Conservation (phyloP, 257 asterid species). For the Henckelia pumila region DNA sequence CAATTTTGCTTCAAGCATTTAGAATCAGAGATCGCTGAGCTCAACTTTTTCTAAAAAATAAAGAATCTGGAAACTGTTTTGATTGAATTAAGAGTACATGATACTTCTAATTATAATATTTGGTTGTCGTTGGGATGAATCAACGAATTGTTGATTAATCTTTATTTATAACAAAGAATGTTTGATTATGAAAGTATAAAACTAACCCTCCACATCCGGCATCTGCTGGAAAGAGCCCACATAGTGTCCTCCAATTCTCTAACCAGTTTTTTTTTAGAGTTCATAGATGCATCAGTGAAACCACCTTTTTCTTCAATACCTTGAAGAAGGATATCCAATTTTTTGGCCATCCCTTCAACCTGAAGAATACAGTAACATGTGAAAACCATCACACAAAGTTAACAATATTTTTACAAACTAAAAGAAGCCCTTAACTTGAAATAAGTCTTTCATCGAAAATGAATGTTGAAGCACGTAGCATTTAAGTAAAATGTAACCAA, state of each 20-base stretch:
- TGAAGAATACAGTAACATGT: slow-evolving; percentile 32
- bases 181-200: slow-evolving; percentile 26
- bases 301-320: slow-evolving; percentile 78
- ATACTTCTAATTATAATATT: no score
- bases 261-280: slow-evolving; percentile 53
- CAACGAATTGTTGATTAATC: no score
- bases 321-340: slow-evolving; percentile 71
- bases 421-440: slow-evolving; percentile 22
- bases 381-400: slow-evolving; percentile 13
- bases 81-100: no score
- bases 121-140: no score
- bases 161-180: neutral
- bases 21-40: neutral
- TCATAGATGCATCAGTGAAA: slow-evolving; percentile 69
- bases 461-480: slow-evolving; percentile 15
- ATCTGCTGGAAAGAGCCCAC: slow-evolving; percentile 60
- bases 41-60: neutral
- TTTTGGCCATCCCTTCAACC: slow-evolving; percentile 82
- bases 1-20: neutral
- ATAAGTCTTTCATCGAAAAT: slow-evolving; percentile 1
- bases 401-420: slow-evolving; percentile 8
- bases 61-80: neutral
- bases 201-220: slow-evolving; percentile 74
- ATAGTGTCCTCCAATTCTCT: slow-evolving; percentile 61
- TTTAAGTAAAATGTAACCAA: neutral